Conservation (phyloP, 495 filamentous ascomycete species). For the Lophiotrema nucula region DNA sequence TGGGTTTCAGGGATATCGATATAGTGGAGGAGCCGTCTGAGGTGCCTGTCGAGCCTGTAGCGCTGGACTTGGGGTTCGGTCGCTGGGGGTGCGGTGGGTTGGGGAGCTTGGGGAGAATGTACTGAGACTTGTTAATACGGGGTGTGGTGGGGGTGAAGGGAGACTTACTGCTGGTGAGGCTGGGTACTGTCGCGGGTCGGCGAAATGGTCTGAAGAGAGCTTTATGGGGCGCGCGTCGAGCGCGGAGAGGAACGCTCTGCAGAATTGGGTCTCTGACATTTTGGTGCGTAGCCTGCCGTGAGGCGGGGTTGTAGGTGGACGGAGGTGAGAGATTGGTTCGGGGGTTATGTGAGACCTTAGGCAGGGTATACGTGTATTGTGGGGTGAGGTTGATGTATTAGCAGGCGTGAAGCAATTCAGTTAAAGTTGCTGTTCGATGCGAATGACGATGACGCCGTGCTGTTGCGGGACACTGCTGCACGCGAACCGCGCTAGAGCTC, state of each 20-base stretch:
- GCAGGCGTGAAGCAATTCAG: no score
- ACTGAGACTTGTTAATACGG: conserved; percentile 38
- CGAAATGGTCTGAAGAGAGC: conserved; percentile 78
- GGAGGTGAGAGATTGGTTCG: not conserved
- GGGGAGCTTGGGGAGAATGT: conserved; percentile 48
- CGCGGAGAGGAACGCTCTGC: conserved; percentile 74
- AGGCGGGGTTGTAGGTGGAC: not conserved
- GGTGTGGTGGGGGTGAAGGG: conserved; percentile 1
- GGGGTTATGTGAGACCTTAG: not conserved
- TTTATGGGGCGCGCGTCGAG: conserved; percentile 76
- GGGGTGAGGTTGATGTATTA: no score
- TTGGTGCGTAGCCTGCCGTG: conserved; percentile 1
- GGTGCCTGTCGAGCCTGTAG: conserved; percentile 46
- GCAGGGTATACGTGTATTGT: not conserved
- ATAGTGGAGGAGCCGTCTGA: conserved; percentile 49
- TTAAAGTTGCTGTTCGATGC: no score
- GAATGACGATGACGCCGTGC: conserved; percentile 23
- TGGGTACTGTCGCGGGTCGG: conserved; percentile 72
- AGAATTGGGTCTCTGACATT: conserved; percentile 85
- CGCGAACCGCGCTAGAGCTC: not conserved
- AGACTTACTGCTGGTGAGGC: conserved; percentile 66
- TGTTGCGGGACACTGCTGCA: conserved; percentile 5
- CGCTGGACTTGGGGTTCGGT: conserved; percentile 44
- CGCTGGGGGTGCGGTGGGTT: conserved; percentile 23
- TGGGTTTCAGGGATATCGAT: conserved; percentile 66